These are phyloP conservation scores for Kondoa subrosea DNA, from an alignment of 768 basidiomycete species.

Conservation along the genomic window DNA sequence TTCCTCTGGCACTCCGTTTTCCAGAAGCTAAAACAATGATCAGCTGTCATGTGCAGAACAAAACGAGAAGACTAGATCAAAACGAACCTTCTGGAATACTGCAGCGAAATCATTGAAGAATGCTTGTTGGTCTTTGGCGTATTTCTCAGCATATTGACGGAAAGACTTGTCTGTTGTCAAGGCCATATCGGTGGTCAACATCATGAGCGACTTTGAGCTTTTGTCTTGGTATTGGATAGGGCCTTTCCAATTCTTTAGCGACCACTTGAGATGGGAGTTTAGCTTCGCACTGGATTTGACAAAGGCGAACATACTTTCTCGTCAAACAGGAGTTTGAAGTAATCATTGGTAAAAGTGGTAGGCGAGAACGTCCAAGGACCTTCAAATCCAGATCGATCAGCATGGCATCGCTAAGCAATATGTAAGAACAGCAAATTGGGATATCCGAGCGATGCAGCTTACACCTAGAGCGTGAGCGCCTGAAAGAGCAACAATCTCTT, in stretches of 20 bases:
- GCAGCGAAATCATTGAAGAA: conserved; percentile 80
- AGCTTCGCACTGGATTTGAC: background rate
- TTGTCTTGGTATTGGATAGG: conserved; percentile 90
- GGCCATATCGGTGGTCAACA: conserved; percentile 55
- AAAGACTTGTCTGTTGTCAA: conserved; percentile 64
- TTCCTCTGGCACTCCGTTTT: conserved; percentile 72
- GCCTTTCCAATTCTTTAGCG: conserved; percentile 57
- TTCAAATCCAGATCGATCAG: conserved; percentile 64
- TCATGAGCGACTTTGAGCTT: conserved; percentile 74
- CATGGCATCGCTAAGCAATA: conserved; percentile 46
- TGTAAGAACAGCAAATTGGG: background rate
- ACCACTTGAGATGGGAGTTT: conserved; percentile 38
- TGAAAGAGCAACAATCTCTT: conserved; percentile 62
- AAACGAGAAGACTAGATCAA: background rate
- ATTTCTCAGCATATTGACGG: conserved; percentile 70
- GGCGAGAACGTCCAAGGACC: conserved; percentile 30
- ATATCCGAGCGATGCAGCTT: conserved; percentile 26
- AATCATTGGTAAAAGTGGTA: conserved; percentile 50
- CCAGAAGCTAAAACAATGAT: conserved; percentile 42
- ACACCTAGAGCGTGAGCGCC: conserved; percentile 83
- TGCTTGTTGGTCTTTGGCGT: conserved; percentile 63
- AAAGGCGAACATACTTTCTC: conserved; percentile 34
- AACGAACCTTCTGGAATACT: conserved; percentile 22
- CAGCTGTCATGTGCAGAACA: background rate
- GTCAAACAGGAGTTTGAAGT: conserved; percentile 63